Percentiles rank a stretch among this genome's conserved stretches.
Conservation (phyloP, 164 flowering plant species). For the Nymphaea colorata region DNA sequence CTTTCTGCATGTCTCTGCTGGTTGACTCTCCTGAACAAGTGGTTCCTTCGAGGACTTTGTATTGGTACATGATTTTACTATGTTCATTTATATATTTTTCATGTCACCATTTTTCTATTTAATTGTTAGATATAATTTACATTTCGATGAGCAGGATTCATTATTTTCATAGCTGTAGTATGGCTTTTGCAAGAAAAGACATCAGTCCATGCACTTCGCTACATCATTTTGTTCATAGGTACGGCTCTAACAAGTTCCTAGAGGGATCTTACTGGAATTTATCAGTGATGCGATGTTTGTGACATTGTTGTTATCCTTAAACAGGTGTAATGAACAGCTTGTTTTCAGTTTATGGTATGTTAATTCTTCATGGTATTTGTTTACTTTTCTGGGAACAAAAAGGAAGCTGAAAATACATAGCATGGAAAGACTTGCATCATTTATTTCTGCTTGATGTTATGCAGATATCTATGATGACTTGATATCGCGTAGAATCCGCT, state of each 20-base stretch:
- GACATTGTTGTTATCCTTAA: slow-evolving; percentile 2
- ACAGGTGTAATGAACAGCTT: slow-evolving; percentile 94
- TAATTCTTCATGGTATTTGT: slow-evolving; percentile 1
- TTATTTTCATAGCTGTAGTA: slow-evolving; percentile 59
- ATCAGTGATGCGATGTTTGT: background rate
- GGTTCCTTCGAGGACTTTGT: slow-evolving; percentile 95
- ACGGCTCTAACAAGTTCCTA: slow-evolving; percentile 4
- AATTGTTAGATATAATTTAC: no score
- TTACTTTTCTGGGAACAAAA: background rate
- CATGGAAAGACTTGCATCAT: background rate
- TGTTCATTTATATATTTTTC: no score
- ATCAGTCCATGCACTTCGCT: slow-evolving; percentile 54
- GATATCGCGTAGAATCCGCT: slow-evolving; percentile 76
- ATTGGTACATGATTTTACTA: slow-evolving; percentile 37
- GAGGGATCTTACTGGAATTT: background rate
- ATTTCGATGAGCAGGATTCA: slow-evolving; percentile 47
- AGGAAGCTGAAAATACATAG: no score
- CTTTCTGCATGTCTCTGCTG: no score
- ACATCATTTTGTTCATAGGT: slow-evolving; percentile 90
- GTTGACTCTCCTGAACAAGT: slow-evolving; percentile 28
- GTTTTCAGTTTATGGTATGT: slow-evolving; percentile 76
- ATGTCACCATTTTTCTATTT: no score
- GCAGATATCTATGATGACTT: slow-evolving; percentile 88
- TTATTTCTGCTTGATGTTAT: background rate
- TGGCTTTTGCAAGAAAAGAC: slow-evolving; percentile 89